A percentile compares a stretch with the other conserved stretches of the same genome.
Conservation (phyloP, 441 rosid genomes). For the Populus hybrid region DNA sequence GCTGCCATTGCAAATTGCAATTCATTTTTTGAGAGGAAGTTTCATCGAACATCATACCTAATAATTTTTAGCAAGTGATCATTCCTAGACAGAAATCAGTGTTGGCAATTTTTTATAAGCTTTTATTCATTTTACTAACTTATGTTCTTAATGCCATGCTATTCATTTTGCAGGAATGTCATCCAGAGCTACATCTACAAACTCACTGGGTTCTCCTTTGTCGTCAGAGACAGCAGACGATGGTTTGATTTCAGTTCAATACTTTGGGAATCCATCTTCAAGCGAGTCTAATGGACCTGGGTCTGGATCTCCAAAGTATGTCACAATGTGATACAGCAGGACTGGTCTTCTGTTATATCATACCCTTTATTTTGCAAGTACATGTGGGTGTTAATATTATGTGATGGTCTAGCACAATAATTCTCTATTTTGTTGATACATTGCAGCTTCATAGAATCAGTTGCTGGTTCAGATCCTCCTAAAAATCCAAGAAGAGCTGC, state of each 20-base stretch:
- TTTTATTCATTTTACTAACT: neutral
- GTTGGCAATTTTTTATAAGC: neutral
- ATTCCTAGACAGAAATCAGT: neutral
- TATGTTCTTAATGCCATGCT: neutral
- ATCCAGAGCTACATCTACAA: slow-evolving; percentile 34
- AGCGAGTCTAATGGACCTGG: slow-evolving; percentile 30
- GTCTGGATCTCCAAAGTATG: slow-evolving; percentile 47
- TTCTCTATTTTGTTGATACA: neutral
- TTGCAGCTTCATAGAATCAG: slow-evolving; percentile 47
- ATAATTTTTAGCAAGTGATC: neutral
- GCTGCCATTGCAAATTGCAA: neutral
- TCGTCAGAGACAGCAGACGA: slow-evolving; percentile 35
- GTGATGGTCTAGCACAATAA: neutral
- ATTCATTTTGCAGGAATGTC: slow-evolving; percentile 52
- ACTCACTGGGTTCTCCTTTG: slow-evolving; percentile 41
- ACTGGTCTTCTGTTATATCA: neutral
- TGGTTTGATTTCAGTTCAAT: slow-evolving; percentile 54
- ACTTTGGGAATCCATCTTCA: slow-evolving; percentile 44
- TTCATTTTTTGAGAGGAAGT: neutral
- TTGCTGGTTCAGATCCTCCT: slow-evolving; percentile 44
- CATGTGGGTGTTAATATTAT: neutral
- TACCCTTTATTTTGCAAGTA: neutral
- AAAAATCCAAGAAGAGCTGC: slow-evolving; percentile 28
- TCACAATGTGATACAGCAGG: neutral
- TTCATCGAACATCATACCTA: neutral